Base-by-base conservation (phyloP, 208 protist genomes). In the Acanthamoeba culbertsoni region DNA sequence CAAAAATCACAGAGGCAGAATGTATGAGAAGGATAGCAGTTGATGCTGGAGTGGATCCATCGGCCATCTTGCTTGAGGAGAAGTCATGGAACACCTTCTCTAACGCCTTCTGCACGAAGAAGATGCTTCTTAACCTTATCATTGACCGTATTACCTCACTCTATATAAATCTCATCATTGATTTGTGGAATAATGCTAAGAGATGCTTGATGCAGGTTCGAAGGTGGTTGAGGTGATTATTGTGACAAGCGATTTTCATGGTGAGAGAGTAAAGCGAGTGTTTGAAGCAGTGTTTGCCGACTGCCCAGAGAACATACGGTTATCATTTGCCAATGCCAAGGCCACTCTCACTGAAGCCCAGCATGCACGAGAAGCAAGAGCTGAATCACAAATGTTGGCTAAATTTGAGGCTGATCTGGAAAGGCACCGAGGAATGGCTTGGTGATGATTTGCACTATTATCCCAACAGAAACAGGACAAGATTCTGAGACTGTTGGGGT, bases 91-190 rank as follows among this genome's bases (percentile, higher is more conserved):
- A 90, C 51, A 90, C 82, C 82, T 90, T 90, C 82, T 90, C 82
- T 40, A 90, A 90, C 82, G 82, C 82, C 31, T 90, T 90, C 82
- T 90, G 82, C 82, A 65, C 53, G 31, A 90, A 90, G 82, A 90
- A 90, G 51, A 16, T 90, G 7, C 82, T 90, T 31, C 82, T 68
- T 2, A 16, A 68, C 12, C 53, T 90, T 33, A 90, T 90, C 43
- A 84, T 43, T 33, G 10, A 46, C 10, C 73, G 73, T 84, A 40
- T 28, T 33, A 18, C 23, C 45, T 10, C 0, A 20, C 4, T 42
- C 10, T 31, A 6, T 33, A 20, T 23, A 4, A n/a, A 7, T 23
- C 23, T 26, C 0, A 20, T 51, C 59, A 28, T 8, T 0, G 28
- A 43, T 43, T 16, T 3, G 0, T 14, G 16, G 16, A 1, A 0